A percentile compares a stretch with the other conserved stretches of the same genome.
phyloP scores from a whole-genome alignment of 2,329 filamentous ascomycete genomes.

The Colletotrichum nymphaeae region DNA sequence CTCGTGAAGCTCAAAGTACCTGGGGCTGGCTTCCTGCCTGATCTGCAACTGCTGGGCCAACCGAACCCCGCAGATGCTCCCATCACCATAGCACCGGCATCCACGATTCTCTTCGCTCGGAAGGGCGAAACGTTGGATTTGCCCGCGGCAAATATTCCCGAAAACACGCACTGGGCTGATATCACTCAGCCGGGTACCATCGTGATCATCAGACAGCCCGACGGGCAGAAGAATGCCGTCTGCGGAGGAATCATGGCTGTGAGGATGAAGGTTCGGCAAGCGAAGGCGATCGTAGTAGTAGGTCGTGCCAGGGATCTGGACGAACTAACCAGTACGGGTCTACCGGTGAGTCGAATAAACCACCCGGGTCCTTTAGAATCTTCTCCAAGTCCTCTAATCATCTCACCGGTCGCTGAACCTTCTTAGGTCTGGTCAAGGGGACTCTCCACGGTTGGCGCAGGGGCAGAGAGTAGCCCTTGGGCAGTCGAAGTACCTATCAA shows the following conservation, averaged over 20 bases:
- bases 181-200: slow-evolving; percentile 69
- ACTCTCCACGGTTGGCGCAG: slow-evolving; percentile 68
- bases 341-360: slow-evolving; percentile 61
- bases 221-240: slow-evolving; percentile 74
- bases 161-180: slow-evolving; percentile 76
- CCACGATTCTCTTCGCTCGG: slow-evolving; percentile 71
- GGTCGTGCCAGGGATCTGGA: slow-evolving; percentile 75
- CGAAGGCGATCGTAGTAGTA: slow-evolving; percentile 72
- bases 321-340: slow-evolving; percentile 64
- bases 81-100: slow-evolving; percentile 63
- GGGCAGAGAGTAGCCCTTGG: slow-evolving; percentile 67
- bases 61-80: slow-evolving; percentile 40
- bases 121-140: slow-evolving; percentile 59
- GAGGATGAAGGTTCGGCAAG: slow-evolving; percentile 72
- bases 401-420: slow-evolving; percentile 17
- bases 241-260: slow-evolving; percentile 82
- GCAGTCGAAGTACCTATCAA: slow-evolving; percentile 59
- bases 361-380: background rate
- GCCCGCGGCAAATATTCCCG: slow-evolving; percentile 61
- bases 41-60: slow-evolving; percentile 55
- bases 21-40: slow-evolving; percentile 74
- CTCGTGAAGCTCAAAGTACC: slow-evolving; percentile 76
- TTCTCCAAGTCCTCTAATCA: background rate
- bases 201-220: slow-evolving; percentile 74
- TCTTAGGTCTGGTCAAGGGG: slow-evolving; percentile 65